A percentile compares a stretch with the other conserved stretches of the same genome.
Evolutionary conservation across 371 early-diverging fungal genomes (phyloP).

Genomic region (Mucor irregularis): DNA sequence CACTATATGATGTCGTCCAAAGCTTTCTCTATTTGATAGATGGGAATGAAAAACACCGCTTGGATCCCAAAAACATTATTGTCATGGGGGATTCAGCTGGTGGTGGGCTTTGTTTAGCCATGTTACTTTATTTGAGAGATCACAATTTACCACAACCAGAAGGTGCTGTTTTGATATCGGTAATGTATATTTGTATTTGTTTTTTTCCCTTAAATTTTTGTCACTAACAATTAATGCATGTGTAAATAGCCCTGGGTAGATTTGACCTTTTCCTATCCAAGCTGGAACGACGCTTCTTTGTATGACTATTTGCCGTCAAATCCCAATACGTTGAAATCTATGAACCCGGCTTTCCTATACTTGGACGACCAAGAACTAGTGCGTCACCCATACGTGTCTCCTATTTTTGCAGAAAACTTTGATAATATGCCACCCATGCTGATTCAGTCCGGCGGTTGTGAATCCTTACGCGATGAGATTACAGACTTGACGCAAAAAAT

Average conservation of each 20-base stretch:
- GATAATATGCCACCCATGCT: slow-evolving; percentile 54
- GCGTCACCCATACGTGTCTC: slow-evolving; percentile 46
- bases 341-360: slow-evolving; percentile 37
- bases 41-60: slow-evolving; percentile 36
- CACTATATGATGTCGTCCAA: slow-evolving; percentile 74
- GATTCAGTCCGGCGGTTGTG: slow-evolving; percentile 62
- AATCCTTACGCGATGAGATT: slow-evolving; percentile 62
- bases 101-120: slow-evolving; percentile 55
- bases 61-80: slow-evolving; percentile 64
- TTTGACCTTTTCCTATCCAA: slow-evolving; percentile 37
- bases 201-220: not conserved
- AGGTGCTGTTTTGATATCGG: slow-evolving; percentile 38
- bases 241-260: slow-evolving; percentile 46
- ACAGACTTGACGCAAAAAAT: slow-evolving; percentile 26
- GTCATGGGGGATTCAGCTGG: slow-evolving; percentile 85
- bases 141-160: slow-evolving; percentile 49
- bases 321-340: slow-evolving; percentile 15
- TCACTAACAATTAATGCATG: not conserved
- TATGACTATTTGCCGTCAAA: slow-evolving; percentile 36
- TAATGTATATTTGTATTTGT: slow-evolving; percentile 12
- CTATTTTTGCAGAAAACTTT: slow-evolving; percentile 44
- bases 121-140: slow-evolving; percentile 54
- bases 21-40: slow-evolving; percentile 68
- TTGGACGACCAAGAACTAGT: slow-evolving; percentile 27
- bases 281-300: slow-evolving; percentile 30